Conservation (phyloP, 176 grass and related monocot genomes). For the Puccinellia tenuiflora region DNA sequence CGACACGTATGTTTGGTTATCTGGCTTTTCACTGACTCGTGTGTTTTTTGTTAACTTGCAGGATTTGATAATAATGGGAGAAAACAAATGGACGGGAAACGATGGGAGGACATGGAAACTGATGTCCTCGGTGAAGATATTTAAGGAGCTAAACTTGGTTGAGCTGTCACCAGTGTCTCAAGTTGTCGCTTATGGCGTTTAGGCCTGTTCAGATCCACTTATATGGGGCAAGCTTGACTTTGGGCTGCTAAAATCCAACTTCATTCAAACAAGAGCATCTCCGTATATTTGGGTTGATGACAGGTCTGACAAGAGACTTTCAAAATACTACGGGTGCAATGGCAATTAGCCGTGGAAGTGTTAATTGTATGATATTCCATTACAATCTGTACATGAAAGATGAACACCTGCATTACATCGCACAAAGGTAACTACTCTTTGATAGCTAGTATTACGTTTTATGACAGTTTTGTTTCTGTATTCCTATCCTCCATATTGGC, state of each 20-base stretch:
- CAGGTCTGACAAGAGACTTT: slow-evolving; percentile 77
- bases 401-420: slow-evolving; percentile 83
- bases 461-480: background rate
- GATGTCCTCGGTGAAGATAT: slow-evolving; percentile 98
- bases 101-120: slow-evolving; percentile 99
- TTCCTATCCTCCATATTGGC: background rate
- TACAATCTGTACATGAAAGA: slow-evolving; percentile 98
- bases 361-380: slow-evolving; percentile 87
- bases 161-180: slow-evolving; percentile 79
- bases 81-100: slow-evolving; percentile 69
- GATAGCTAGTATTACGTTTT: background rate
- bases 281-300: slow-evolving; percentile 92
- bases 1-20: background rate
- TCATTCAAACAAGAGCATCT: slow-evolving; percentile 80
- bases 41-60: slow-evolving; percentile 21
- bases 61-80: slow-evolving; percentile 54
- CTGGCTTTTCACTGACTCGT: slow-evolving; percentile 10
- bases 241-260: slow-evolving; percentile 75
- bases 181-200: slow-evolving; percentile 75
- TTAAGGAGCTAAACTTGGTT: slow-evolving; percentile 89
- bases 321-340: slow-evolving; percentile 76
- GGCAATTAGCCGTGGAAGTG: slow-evolving; percentile 64
- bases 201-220: slow-evolving; percentile 88
- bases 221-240: slow-evolving; percentile 92
- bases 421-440: slow-evolving; percentile 65